Evolutionary conservation across 2,329 filamentous ascomycete genomes (phyloP), one percentile per base, ranked within the genome.

Genomic region (Fragosphaeria purpurea): DNA sequence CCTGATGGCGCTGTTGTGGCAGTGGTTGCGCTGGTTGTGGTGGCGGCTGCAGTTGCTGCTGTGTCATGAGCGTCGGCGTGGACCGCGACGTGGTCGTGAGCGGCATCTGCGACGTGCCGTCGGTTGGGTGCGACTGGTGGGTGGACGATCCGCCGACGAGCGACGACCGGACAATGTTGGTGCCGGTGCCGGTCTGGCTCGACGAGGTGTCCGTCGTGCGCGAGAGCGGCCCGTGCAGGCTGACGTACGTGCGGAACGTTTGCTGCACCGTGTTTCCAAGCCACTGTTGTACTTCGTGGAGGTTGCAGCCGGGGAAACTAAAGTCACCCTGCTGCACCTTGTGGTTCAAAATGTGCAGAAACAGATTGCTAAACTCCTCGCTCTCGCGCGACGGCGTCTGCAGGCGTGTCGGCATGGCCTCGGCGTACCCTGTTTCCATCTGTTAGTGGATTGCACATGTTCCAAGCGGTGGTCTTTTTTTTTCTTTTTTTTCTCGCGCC

Each of bases 271-370:
- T 54, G 44, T 48, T 56, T 34, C 53, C 51, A 13, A 60, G 51
- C 0, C 55, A 54, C 31, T 57, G 50, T 11, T 55, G 52, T 38
- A 57, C 45, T 7, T 55, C 51, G 4, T 57, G 50, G 8, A 48
- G 46, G 35, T 48, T 45, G 46, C 40, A 50, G 10, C 37, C 51
- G 0, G 50, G 44, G 31, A 58, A 48, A n/a, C 49, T 52, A 11
- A 61, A 57, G 50, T 61, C 58, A 12, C 57, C 56, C 44, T 58
- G 56, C 37, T 53, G 51, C 37, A 58, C 50, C 45, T 57, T 60
- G 53, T 61, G 59, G 50, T 55, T 54, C 11, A 61, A 51, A 13
- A 60, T 60, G 49, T 54, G 55, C 33, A 56, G 11, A 44, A 61
- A 61, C 22, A 60, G 55, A 22, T 55, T 53, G 32, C 52, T 54